These are phyloP conservation scores for barrel medic (Medicago truncatula) DNA, from an alignment of 306 rosid species.

Conservation along the genomic window MtrunA17r5.0-ANR NC_053045.1:43566001-43566500, in stretches of 20 bases:
- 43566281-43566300: conserved; percentile 90
- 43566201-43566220: conserved; percentile 99
- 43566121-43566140: conserved; percentile 39
- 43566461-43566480: conserved; percentile 3
- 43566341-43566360: conserved; percentile 27
- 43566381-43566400: conserved; percentile 5
- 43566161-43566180: conserved; percentile 97
- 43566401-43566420: conserved; percentile 13
- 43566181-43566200: conserved; percentile 99
- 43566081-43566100: conserved; percentile 11
- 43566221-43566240: conserved; percentile 99
- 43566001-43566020: conserved; percentile 95
- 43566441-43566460: conserved; percentile 1
- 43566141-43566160: conserved; percentile 96
- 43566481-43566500: neutral
- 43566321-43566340: conserved; percentile 16
- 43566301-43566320: conserved; percentile 60
- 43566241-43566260: conserved; percentile 98
- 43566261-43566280: conserved; percentile 87
- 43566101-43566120: conserved; percentile 16
- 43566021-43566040: conserved; percentile 86
- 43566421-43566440: conserved; percentile 3
- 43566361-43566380: conserved; percentile 27
- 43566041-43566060: conserved; percentile 57
- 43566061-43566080: conserved; percentile 37